Percentiles rank a stretch among this genome's conserved stretches.
phyloP scores from a whole-genome alignment of 2,329 filamentous ascomycete genomes.

The Aureobasidium musti region DNA sequence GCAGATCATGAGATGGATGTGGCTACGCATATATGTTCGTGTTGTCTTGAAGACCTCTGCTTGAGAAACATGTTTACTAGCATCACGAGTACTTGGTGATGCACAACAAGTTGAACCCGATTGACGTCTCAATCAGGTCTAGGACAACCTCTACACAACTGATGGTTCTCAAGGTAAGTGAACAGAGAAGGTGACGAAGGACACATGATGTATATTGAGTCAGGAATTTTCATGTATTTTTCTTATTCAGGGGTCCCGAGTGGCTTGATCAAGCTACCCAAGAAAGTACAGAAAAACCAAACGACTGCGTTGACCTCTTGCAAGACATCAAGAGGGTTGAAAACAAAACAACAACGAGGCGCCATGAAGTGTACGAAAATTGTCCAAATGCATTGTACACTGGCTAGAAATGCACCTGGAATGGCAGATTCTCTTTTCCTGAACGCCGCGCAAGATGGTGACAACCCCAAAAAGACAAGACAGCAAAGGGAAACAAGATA shows the following conservation, averaged over 20 bases:
- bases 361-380: neutral
- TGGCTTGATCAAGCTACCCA: neutral
- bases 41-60: too few relatives aligned
- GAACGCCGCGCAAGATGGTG: conserved; percentile 6
- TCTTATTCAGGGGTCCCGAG: neutral
- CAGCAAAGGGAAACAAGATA: neutral
- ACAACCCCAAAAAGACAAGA: neutral
- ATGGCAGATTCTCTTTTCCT: neutral
- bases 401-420: conserved; percentile 7
- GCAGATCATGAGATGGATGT: conserved; percentile 27
- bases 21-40: neutral
- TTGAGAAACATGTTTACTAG: neutral
- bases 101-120: neutral
- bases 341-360: neutral
- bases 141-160: too few relatives aligned
- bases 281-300: neutral
- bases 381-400: neutral
- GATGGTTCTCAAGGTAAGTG: too few relatives aligned
- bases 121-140: too few relatives aligned
- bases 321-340: neutral
- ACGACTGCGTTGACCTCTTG: neutral
- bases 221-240: neutral
- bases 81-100: neutral
- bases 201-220: neutral
- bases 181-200: neutral